A percentile compares a stretch with the other conserved stretches of the same genome.
phyloP scores from a whole-genome alignment of 2,329 filamentous ascomycete species.

The Xylaria polymorpha region DNA sequence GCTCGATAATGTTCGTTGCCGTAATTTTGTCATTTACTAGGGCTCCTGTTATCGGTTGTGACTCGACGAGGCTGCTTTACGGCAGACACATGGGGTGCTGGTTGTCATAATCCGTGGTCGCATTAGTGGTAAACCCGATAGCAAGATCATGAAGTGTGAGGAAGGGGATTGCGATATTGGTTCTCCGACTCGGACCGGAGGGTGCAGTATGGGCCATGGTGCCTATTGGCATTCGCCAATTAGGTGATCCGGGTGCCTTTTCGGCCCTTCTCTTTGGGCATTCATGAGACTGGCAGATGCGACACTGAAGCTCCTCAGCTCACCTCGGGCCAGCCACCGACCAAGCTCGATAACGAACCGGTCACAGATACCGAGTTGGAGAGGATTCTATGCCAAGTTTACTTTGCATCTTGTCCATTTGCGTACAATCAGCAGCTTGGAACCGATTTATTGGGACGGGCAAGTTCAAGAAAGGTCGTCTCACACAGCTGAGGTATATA shows the following conservation, averaged over 20 bases:
- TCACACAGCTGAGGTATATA: too few species aligned
- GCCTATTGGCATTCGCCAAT: constrained; percentile 26
- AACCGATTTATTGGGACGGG: not conserved
- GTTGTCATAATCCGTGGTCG: constrained; percentile 22
- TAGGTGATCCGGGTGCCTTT: constrained; percentile 22
- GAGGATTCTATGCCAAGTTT: not conserved
- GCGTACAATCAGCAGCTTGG: not conserved
- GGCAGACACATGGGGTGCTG: not conserved
- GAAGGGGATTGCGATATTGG: constrained; percentile 18
- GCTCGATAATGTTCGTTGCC: not conserved
- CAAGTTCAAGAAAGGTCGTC: not conserved
- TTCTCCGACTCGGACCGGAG: constrained; percentile 22
- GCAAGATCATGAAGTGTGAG: constrained; percentile 10
- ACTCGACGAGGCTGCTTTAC: constrained; percentile 2
- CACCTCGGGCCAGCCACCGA: constrained; percentile 19
- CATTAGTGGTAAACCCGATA: constrained; percentile 23
- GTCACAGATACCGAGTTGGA: constrained; percentile 2
- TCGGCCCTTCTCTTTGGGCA: constrained; percentile 35
- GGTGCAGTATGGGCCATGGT: constrained; percentile 17
- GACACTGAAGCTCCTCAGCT: constrained; percentile 32
- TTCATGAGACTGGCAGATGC: constrained; percentile 23
- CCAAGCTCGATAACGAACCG: constrained; percentile 18
- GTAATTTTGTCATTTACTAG: not conserved
- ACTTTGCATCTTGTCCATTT: not conserved
- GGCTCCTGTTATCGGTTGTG: constrained; percentile 14